Evolutionary conservation across 208 protist species (phyloP).

Genomic region (Naegleria gruberi): DNA sequence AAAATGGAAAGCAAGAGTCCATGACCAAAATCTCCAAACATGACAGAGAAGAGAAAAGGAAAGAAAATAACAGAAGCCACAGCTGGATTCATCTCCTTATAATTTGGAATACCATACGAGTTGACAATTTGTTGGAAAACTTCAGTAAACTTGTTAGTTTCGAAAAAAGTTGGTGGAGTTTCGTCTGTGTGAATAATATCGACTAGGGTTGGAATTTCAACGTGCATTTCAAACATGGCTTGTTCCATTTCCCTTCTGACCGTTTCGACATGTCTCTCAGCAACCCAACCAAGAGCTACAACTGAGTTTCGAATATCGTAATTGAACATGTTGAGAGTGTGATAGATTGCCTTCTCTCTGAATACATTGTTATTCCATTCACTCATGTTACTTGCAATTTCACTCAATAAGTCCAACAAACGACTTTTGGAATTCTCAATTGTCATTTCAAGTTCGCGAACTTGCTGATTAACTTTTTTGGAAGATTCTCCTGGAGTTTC

Average conservation of each 20-base stretch:
- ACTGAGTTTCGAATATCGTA: conserved; percentile 68
- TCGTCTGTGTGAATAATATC: conserved; percentile 70
- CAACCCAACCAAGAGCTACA: conserved; percentile 86
- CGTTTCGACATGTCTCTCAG: conserved; percentile 54
- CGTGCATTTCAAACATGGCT: conserved; percentile 60
- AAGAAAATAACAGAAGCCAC: conserved; percentile 96
- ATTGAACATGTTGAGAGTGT: conserved; percentile 89
- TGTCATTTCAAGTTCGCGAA: conserved; percentile 18
- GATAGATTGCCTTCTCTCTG: conserved; percentile 90
- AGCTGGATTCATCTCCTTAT: conserved; percentile 79
- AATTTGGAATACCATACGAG: conserved; percentile 88
- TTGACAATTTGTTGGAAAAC: conserved; percentile 95
- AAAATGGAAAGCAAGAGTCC: conserved; percentile 81
- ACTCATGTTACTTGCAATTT: conserved; percentile 55
- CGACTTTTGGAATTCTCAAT: conserved; percentile 43
- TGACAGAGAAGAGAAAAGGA: conserved; percentile 98
- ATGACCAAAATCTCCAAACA: conserved; percentile 99
- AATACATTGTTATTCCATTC: conserved; percentile 77
- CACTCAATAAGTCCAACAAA: conserved; percentile 49
- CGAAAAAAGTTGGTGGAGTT: conserved; percentile 91
- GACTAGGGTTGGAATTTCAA: conserved; percentile 77
- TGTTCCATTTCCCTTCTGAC: conserved; percentile 60
- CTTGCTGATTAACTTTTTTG: neutral
- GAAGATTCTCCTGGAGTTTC: no score
- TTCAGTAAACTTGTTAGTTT: conserved; percentile 89